phyloP scores from a whole-genome alignment of 129 eudicot species.

The Dittrichia graveolens region DNA sequence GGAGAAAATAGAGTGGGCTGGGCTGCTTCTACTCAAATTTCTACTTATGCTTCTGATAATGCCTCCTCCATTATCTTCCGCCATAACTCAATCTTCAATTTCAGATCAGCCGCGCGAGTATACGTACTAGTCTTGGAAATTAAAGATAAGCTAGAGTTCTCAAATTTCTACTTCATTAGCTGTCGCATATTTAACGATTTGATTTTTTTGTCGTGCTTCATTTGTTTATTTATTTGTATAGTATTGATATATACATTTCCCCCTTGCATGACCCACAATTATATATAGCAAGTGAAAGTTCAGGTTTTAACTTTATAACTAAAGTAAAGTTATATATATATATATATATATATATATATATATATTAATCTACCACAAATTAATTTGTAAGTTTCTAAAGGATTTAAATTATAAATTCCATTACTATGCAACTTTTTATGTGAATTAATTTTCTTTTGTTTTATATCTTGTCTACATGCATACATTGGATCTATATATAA shows the following conservation, averaged over 20 bases:
- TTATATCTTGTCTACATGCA: too few relatives aligned
- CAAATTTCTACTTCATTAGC: not conserved
- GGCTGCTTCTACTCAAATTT: slow-evolving; percentile 8
- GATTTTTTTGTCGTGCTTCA: not conserved
- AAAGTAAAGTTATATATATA: not conserved
- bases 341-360: too few relatives aligned
- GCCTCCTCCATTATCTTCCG: slow-evolving; percentile 9
- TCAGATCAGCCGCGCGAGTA: not conserved
- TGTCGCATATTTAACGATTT: not conserved
- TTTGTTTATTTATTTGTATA: slow-evolving; percentile 2
- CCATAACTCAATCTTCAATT: slow-evolving; percentile 4
- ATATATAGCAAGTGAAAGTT: not conserved
- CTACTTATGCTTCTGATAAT: slow-evolving; percentile 35
- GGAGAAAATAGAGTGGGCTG: slow-evolving; percentile 13
- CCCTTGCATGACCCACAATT: not conserved
- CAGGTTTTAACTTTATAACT: not conserved
- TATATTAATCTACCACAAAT: too few relatives aligned
- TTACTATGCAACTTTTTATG: too few relatives aligned
- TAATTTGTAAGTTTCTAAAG: too few relatives aligned
- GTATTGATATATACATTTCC: not conserved
- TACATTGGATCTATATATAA: too few relatives aligned
- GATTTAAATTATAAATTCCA: too few relatives aligned
- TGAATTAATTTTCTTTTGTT: too few relatives aligned
- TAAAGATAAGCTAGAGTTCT: not conserved
- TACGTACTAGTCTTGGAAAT: not conserved